Base-by-base conservation (phyloP, 345 rosid genomes). In the Pugionium cornutum region DNA sequence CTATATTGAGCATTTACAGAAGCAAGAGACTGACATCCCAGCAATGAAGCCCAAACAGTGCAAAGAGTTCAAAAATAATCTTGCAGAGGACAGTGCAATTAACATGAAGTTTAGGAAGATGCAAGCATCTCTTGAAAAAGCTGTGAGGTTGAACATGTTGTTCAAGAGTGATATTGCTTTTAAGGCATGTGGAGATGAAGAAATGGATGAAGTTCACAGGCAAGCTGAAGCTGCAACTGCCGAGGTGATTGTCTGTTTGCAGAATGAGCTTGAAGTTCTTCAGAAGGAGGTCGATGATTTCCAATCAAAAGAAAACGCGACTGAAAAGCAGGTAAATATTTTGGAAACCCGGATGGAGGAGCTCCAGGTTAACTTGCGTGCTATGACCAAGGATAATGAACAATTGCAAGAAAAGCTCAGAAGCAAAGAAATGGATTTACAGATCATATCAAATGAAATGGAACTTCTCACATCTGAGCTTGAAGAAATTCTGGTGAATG, bases 211-310 rank as follows among this genome's bases (percentile, higher is more conserved):
- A 77, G 76, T 85, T 68, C 62, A 81, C 67, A 78, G 70, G 67
- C 96, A 92, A 81, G 96, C 77, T 62, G 98, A 92, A 80, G 94
- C 84, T 75, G 97, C 87, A 72, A 85, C 96, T 62, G 97, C 83
- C 3, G 95, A 90, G 85, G 96, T 86, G 69, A 89, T 92, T 75
- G 85, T 92, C 73, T 86, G 89, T 66, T 75, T 89, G 89, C 92
- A 89, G 83, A 88, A 88, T 77, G 98, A 86, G 81, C 97, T 94
- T 45, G 76, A 83, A 69, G 43, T 70, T 76, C 97, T 94, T 76
- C 96, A 90, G 80, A 76, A 82, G 78, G 87, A 85, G 76, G 83
- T 86, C 48, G 84, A 75, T 30, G 86, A 80, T 65, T 84, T 71
- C 74, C 85, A 86, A 34, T 75, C 81, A 69, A 88, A 82, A 78